Evolutionary conservation across 257 asterid genomes (phyloP), one percentile per base, ranked within the genome.

Genomic region (Striga asiatica): DNA sequence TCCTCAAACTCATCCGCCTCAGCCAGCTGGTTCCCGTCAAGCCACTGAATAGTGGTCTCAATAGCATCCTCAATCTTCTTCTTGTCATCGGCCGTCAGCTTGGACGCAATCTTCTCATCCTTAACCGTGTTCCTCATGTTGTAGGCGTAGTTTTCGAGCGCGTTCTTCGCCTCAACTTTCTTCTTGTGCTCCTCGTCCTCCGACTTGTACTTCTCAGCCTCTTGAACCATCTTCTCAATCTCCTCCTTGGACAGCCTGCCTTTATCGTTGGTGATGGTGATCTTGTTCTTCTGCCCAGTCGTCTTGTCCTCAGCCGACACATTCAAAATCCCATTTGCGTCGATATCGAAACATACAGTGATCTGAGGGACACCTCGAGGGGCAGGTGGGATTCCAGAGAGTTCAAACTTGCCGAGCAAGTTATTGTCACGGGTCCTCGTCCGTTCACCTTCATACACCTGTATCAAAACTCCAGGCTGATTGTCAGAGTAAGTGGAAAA

Each of bases 271-370:
- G 94, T 81, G 38, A 83, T 78, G 0, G 94, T 83, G 60, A 83
- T 83, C 70, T 78, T 76, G 76, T 78, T 83, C 81, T 81, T 83
- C 67, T 80, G 86, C 0, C 94, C 94, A 0, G 89, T 81, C 0
- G 94, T 83, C 58, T 78, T 81, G 60, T 83, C 91, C 65, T 83
- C 87, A 0, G 94, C 94, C 0, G 89, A 80, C 17, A 81, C 86
- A 7, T 83, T 81, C 32, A 83, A 14, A 8, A 83, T 83, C 6
- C 84, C 91, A 25, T 81, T 81, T 10, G 86, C 83, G 34, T 81
- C 91, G 10, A 78, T 78, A 59, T 81, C 91, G 0, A 78, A 81
- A 66, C 81, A 75, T 6, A 82, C 84, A 0, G 48, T 76, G 34
- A 82, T 82, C 13, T 82, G 82, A 1, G 88, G 87, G 0, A 74